These are phyloP conservation scores for Schizochytrium sp. DNA, from an alignment of 108 stramenopile genomes.

Conservation along the genomic window DNA sequence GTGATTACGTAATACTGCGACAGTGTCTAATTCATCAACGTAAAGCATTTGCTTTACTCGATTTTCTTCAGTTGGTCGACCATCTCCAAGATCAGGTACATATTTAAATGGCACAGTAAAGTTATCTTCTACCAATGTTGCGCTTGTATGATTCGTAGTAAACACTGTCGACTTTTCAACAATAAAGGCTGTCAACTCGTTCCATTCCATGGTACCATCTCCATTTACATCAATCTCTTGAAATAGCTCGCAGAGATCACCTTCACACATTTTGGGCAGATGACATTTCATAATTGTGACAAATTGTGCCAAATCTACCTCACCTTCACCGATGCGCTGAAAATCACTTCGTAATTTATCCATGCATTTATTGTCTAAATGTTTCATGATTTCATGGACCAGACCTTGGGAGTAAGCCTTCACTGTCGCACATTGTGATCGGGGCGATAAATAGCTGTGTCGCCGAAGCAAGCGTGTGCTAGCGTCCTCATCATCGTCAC, in stretches of 20 bases:
- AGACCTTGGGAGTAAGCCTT: constrained; percentile 43
- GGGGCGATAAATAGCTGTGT: background rate
- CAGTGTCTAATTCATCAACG: constrained; percentile 18
- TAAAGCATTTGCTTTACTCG: constrained; percentile 22
- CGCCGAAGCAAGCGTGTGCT: constrained; percentile 1
- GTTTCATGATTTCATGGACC: constrained; percentile 41
- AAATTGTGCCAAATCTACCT: constrained; percentile 15
- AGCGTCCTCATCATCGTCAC: background rate
- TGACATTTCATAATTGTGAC: constrained; percentile 47
- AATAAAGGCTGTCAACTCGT: constrained; percentile 67
- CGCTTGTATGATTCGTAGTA: background rate
- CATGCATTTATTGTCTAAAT: background rate
- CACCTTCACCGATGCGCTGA: constrained; percentile 13
- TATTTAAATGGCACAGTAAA: constrained; percentile 41
- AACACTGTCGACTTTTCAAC: constrained; percentile 67
- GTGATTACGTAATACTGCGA: constrained; percentile 40
- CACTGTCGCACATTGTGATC: constrained; percentile 5
- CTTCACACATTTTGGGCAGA: background rate
- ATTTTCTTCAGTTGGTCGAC: constrained; percentile 14
- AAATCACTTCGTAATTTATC: constrained; percentile 37
- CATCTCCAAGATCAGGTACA: background rate
- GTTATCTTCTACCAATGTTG: background rate
- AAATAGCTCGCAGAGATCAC: constrained; percentile 65
- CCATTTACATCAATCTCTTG: constrained; percentile 68
- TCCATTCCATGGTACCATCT: constrained; percentile 70